Base-by-base conservation (phyloP, 2,329 filamentous ascomycete species). In the Trichoderma harzianum region DNA sequence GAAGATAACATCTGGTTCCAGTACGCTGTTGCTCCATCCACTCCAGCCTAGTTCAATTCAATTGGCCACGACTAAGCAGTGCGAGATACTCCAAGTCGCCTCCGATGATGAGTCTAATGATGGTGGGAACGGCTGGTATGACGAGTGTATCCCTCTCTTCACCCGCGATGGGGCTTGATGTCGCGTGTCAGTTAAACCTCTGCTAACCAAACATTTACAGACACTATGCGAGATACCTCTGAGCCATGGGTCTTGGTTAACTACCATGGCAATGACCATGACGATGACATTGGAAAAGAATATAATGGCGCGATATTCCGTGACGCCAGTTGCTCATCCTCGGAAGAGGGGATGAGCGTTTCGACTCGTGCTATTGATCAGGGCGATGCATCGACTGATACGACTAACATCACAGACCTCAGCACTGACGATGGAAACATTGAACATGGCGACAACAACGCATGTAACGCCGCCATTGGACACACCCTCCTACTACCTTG, bases 261-360 rank as follows among this genome's bases (percentile, higher is more conserved):
- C 3, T 53, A 21, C 47, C 47, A 53, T 1, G 11, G 0, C 0
- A 14, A 53, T 53, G 0, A 0, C 11, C 0, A 0, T 21, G 0
- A 53, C 21, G 5, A 24, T 53, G 11, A 24, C 5, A 53, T 53
- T 14, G 53, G 14, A 28, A 28, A 57, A 28, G 24, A 5, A 14
- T 26, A 7, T 1, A 21, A 51, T 51, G 11, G 1, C 10, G 21
- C 11, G 21, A 24, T 14, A 24, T 24, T 0, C 2, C 1, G 11
- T 53, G 21, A 53, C 3, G 21, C 21, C 47, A 21, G 11, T 24
- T 24, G 11, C 6, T 43, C 64, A 16, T 30, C 24, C 10, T 43
- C 51, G 0, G 39, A 34, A 6, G 64, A 26, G 1, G 21, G 4
- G 2, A 30, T 21, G 24, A 67, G 32, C 26, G 5, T 21, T 5